Conservation (phyloP, 257 asterid species). For the Craterostigma plantagineum region DNA sequence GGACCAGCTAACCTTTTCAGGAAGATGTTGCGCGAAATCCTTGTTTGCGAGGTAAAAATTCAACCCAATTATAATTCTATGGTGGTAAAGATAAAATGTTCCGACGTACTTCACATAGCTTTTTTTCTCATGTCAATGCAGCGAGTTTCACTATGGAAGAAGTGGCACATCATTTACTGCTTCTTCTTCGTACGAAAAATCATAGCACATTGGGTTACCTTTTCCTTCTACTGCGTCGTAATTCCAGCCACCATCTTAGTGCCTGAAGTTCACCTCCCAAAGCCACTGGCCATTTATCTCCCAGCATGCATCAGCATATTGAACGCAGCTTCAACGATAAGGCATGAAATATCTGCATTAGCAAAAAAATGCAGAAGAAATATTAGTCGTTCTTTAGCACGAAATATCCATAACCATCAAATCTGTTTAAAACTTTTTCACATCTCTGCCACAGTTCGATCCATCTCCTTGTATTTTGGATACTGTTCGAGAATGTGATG, state of each 20-base stretch:
- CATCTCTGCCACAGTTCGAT: slow-evolving; percentile 29
- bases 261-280: slow-evolving; percentile 67
- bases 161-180: slow-evolving; percentile 47
- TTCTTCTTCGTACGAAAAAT: slow-evolving; percentile 91
- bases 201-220: slow-evolving; percentile 85
- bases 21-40: slow-evolving; percentile 58
- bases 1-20: slow-evolving; percentile 85
- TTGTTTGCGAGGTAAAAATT: slow-evolving; percentile 35
- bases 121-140: slow-evolving; percentile 28
- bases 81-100: neutral
- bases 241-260: slow-evolving; percentile 70
- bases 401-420: neutral
- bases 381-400: neutral
- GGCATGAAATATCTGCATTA: slow-evolving; percentile 20
- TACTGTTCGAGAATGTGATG: slow-evolving; percentile 75
- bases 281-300: slow-evolving; percentile 67
- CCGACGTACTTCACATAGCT: neutral
- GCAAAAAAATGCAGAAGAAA: neutral
- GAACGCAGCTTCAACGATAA: slow-evolving; percentile 62
- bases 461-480: slow-evolving; percentile 72
- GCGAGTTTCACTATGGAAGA: slow-evolving; percentile 66
- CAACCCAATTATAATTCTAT: neutral
- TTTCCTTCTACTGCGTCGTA: slow-evolving; percentile 75
- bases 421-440: neutral
- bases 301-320: slow-evolving; percentile 77